Evolutionary conservation across 2,329 filamentous ascomycete genomes (phyloP).

Genomic region (Tolypocladium amazonense): DNA sequence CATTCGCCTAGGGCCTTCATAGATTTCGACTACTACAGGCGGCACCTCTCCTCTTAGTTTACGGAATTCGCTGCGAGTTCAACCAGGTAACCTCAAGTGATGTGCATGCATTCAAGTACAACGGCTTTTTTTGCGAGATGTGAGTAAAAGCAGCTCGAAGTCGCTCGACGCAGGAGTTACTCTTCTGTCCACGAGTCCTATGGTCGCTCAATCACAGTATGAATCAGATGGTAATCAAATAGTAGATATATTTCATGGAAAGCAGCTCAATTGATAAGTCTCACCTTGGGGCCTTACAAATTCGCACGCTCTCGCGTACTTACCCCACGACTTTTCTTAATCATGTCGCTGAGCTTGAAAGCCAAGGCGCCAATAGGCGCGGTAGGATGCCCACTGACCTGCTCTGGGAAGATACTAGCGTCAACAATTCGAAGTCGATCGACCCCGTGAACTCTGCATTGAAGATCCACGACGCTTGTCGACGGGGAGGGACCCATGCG

Average conservation of each 20-base stretch:
- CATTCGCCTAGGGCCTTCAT: no score
- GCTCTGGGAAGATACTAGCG: slow-evolving; percentile 40
- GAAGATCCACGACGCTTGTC: not conserved
- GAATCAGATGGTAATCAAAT: not conserved
- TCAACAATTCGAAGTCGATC: slow-evolving; percentile 45
- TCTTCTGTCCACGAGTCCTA: no score
- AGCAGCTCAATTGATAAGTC: not conserved
- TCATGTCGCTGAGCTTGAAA: slow-evolving; percentile 8
- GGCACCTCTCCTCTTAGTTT: no score
- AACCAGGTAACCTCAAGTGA: no score
- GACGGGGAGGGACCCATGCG: not conserved
- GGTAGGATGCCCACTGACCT: slow-evolving; percentile 10
- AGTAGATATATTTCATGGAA: not conserved
- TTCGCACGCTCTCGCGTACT: not conserved
- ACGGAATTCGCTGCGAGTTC: no score
- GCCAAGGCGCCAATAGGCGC: slow-evolving; percentile 10
- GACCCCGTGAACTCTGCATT: not conserved
- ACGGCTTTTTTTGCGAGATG: no score
- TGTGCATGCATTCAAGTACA: no score
- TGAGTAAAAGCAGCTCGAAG: no score
- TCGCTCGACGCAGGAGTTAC: no score
- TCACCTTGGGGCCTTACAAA: not conserved
- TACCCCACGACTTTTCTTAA: not conserved
- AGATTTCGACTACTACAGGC: no score
- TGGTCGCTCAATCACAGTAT: not conserved